phyloP scores from a whole-genome alignment of 495 filamentous ascomycete genomes.

The Aspergillus bridgeri region DNA sequence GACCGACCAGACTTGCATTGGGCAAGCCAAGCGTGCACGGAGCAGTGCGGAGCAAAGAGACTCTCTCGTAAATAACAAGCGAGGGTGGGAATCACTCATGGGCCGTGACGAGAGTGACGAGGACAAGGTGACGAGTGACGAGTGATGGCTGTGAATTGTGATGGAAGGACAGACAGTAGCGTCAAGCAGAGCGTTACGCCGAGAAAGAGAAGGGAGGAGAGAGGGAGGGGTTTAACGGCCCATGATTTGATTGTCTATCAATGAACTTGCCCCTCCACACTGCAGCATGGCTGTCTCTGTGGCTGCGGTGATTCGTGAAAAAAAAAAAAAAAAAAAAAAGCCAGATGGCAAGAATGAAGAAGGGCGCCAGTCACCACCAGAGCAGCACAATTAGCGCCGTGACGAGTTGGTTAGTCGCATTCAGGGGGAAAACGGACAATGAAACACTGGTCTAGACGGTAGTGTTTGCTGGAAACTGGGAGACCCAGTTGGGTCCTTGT shows the following conservation, averaged over 20 bases:
- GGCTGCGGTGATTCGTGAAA: too few species aligned
- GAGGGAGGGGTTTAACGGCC: too few species aligned
- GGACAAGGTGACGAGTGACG: not conserved
- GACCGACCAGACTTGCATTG: not conserved
- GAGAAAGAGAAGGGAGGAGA: slow-evolving; percentile 7
- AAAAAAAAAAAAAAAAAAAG: too few species aligned
- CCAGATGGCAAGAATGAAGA: too few species aligned
- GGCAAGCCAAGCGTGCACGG: slow-evolving; percentile 1
- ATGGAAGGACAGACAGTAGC: slow-evolving; percentile 19
- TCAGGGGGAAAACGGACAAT: slow-evolving; percentile 3
- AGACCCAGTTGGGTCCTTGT: not conserved
- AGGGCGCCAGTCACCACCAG: not conserved
- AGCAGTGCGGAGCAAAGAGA: not conserved
- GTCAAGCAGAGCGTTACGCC: slow-evolving; percentile 3
- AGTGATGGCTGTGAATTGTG: slow-evolving; percentile 12
- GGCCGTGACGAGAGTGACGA: slow-evolving; percentile 2
- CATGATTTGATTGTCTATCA: too few species aligned
- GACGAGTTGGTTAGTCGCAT: slow-evolving; percentile 2
- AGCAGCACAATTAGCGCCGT: slow-evolving; percentile 11
- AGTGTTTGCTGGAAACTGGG: too few species aligned
- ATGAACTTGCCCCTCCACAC: too few species aligned
- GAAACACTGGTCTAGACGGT: slow-evolving; percentile 22
- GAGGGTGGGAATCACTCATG: not conserved
- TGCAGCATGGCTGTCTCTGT: too few species aligned
- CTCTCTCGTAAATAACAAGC: too few species aligned